These are phyloP conservation scores for Casuarina glauca DNA, from an alignment of 306 rosid genomes.

Conservation along the genomic window DNA sequence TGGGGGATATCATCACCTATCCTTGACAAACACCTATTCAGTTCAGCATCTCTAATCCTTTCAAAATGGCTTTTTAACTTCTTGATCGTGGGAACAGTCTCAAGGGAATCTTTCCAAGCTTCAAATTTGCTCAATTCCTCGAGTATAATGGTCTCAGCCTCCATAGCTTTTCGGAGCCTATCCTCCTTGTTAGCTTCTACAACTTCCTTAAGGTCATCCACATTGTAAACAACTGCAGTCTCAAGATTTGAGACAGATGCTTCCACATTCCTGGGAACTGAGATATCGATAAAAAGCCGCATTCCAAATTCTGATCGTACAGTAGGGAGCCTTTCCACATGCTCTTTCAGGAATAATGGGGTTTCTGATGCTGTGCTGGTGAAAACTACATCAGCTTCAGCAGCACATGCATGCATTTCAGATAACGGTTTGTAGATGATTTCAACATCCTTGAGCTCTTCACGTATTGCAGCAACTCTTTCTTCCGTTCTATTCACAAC, in stretches of 20 bases:
- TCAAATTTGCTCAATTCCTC: constrained; percentile 73
- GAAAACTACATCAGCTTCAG: constrained; percentile 73
- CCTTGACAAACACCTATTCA: constrained; percentile 80
- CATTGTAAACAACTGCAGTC: constrained; percentile 57
- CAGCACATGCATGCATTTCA: constrained; percentile 54
- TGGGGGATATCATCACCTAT: constrained; percentile 64
- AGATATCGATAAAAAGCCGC: constrained; percentile 75
- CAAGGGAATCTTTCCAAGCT: constrained; percentile 84
- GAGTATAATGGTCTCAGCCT: constrained; percentile 56
- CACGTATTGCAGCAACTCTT: constrained; percentile 52
- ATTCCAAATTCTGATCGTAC: constrained; percentile 34
- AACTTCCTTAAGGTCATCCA: constrained; percentile 91
- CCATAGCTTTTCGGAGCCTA: constrained; percentile 65
- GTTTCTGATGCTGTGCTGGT: constrained; percentile 82
- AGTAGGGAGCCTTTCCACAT: constrained; percentile 61
- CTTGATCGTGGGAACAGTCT: constrained; percentile 92
- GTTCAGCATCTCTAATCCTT: constrained; percentile 74
- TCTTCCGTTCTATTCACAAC: constrained; percentile 76
- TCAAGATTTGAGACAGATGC: constrained; percentile 63
- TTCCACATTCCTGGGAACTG: constrained; percentile 86
- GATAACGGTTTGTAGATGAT: constrained; percentile 69
- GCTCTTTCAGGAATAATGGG: constrained; percentile 58
- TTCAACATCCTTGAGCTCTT: constrained; percentile 62
- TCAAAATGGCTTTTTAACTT: constrained; percentile 76
- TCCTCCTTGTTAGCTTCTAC: constrained; percentile 89